phyloP scores from a whole-genome alignment of 306 rosid genomes.

The Begonia fuchsioides region DNA sequence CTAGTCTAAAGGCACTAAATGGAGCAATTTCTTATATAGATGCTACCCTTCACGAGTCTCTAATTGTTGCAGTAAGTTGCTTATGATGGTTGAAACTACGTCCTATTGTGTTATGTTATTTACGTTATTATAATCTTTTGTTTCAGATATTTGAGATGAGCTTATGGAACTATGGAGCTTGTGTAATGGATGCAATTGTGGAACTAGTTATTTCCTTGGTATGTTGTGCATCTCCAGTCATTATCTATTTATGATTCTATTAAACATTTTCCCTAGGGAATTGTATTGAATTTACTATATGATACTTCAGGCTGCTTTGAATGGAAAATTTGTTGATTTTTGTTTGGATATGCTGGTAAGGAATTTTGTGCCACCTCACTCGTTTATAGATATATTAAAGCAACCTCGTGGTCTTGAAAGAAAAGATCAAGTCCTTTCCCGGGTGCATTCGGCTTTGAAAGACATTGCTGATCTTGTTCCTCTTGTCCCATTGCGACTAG shows the following conservation, averaged over 20 bases:
- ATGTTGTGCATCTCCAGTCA: not conserved
- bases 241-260: too few species aligned
- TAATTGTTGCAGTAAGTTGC: slow-evolving; percentile 38
- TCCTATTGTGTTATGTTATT: slow-evolving; percentile 2
- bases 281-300: not conserved
- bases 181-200: slow-evolving; percentile 65
- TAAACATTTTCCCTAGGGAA: too few species aligned
- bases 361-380: slow-evolving; percentile 39
- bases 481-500: slow-evolving; percentile 47
- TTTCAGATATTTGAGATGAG: slow-evolving; percentile 50
- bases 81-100: not conserved
- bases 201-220: slow-evolving; percentile 64
- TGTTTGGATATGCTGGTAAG: slow-evolving; percentile 60
- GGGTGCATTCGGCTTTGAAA: slow-evolving; percentile 63
- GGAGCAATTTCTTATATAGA: slow-evolving; percentile 49
- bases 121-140: slow-evolving; percentile 1
- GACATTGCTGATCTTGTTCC: slow-evolving; percentile 63
- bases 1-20: slow-evolving; percentile 51
- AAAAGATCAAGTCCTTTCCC: slow-evolving; percentile 65
- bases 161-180: slow-evolving; percentile 53
- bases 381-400: slow-evolving; percentile 11
- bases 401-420: slow-evolving; percentile 23
- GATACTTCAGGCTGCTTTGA: slow-evolving; percentile 46
- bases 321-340: slow-evolving; percentile 34
- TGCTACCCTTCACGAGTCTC: slow-evolving; percentile 27